Evolutionary conservation across 768 basidiomycete species (phyloP).

Genomic region (Dentipellis fragilis): DNA sequence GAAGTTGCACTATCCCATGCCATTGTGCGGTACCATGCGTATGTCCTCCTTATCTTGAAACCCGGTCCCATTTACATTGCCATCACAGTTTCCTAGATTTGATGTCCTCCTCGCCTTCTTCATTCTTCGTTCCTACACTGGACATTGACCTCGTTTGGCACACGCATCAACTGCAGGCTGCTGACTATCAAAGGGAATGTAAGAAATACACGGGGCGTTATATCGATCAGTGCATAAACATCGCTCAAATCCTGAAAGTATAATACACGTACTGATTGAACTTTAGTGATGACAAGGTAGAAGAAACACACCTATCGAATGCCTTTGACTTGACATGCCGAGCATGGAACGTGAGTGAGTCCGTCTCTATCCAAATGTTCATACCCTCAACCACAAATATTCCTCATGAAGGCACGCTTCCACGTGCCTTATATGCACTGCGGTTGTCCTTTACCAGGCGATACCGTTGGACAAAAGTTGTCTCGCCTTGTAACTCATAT

Average conservation of each 20-base stretch:
- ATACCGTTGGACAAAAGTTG: conserved; percentile 32
- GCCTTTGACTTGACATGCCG: conserved; percentile 39
- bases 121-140: conserved; percentile 50
- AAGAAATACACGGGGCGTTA: conserved; percentile 31
- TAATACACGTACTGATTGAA: background rate
- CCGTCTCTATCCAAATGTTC: background rate
- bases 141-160: conserved; percentile 75
- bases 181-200: conserved; percentile 36
- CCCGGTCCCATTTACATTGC: background rate
- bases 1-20: conserved; percentile 36
- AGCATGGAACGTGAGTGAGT: conserved; percentile 29
- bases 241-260: background rate
- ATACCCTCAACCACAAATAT: background rate
- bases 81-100: conserved; percentile 43
- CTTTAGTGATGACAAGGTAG: conserved; percentile 38
- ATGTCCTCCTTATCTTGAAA: conserved; percentile 8
- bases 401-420: conserved; percentile 29
- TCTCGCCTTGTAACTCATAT: conserved; percentile 17
- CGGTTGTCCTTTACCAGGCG: conserved; percentile 42
- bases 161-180: conserved; percentile 51
- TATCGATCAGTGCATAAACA: conserved; percentile 41
- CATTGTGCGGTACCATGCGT: conserved; percentile 52
- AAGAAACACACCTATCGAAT: conserved; percentile 30
- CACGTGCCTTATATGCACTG: conserved; percentile 45
- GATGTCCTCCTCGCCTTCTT: conserved; percentile 30